Conservation (phyloP, 352 stramenopile genomes). For the Stramenopiles sp. region DNA sequence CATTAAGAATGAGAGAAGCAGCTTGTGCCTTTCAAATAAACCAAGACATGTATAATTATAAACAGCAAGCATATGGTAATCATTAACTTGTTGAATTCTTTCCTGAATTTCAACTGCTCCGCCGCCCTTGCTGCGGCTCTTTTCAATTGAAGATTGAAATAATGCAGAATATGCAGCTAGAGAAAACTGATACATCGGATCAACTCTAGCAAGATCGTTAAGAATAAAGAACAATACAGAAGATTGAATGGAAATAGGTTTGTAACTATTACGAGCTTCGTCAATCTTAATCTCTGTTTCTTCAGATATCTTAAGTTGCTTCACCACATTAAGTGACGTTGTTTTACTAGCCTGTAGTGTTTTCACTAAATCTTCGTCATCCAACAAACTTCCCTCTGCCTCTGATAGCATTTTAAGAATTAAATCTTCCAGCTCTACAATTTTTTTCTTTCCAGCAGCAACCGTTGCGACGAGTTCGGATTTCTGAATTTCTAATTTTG, state of each 20-base stretch:
- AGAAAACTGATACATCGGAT: slow-evolving; percentile 88
- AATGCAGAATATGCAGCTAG: slow-evolving; percentile 64
- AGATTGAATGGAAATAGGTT: slow-evolving; percentile 45
- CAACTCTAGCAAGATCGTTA: slow-evolving; percentile 61
- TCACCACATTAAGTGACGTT: slow-evolving; percentile 56
- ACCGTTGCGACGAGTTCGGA: slow-evolving; percentile 43
- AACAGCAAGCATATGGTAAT: slow-evolving; percentile 65
- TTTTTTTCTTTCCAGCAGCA: slow-evolving; percentile 55
- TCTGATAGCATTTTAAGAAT: slow-evolving; percentile 55
- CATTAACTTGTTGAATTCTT: slow-evolving; percentile 60
- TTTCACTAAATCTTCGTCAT: slow-evolving; percentile 64
- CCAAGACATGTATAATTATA: slow-evolving; percentile 70
- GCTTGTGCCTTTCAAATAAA: slow-evolving; percentile 73
- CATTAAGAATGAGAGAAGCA: slow-evolving; percentile 72
- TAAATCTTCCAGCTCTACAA: slow-evolving; percentile 73
- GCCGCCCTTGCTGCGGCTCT: slow-evolving; percentile 20
- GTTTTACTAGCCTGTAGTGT: slow-evolving; percentile 70
- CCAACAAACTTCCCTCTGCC: slow-evolving; percentile 51
- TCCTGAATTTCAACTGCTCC: slow-evolving; percentile 25
- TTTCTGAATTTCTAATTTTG: slow-evolving; percentile 65
- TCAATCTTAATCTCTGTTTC: slow-evolving; percentile 81
- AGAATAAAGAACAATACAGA: slow-evolving; percentile 77
- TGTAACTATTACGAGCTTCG: slow-evolving; percentile 52
- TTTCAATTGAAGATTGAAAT: slow-evolving; percentile 63
- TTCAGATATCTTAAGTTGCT: slow-evolving; percentile 57